Conservation (phyloP, 495 filamentous ascomycete species). For the Penicillium goetzii region DNA sequence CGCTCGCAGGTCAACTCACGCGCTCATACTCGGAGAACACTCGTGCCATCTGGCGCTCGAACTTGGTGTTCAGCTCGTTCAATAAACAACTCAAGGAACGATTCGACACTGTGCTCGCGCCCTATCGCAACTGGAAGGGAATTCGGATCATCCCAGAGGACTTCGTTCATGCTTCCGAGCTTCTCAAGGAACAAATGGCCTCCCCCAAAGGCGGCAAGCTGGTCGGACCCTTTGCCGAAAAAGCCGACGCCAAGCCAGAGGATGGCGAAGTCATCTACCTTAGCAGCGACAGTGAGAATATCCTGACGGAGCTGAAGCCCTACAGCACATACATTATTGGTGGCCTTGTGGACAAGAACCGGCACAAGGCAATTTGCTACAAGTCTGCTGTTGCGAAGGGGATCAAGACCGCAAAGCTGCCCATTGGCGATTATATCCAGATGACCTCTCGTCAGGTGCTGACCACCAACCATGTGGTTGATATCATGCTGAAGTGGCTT, state of each 20-base stretch:
- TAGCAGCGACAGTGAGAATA: slow-evolving; percentile 81
- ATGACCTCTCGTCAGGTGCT: slow-evolving; percentile 84
- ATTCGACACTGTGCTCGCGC: slow-evolving; percentile 71
- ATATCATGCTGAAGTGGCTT: slow-evolving; percentile 94
- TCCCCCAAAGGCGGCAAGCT: slow-evolving; percentile 53
- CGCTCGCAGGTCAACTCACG: slow-evolving; percentile 79
- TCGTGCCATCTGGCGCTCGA: slow-evolving; percentile 62
- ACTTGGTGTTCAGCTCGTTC: slow-evolving; percentile 77
- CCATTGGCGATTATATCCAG: slow-evolving; percentile 88
- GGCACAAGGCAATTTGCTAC: slow-evolving; percentile 93
- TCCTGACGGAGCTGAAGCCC: slow-evolving; percentile 75
- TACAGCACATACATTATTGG: slow-evolving; percentile 92
- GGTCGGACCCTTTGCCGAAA: slow-evolving; percentile 55
- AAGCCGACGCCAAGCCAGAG: slow-evolving; percentile 43
- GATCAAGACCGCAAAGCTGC: slow-evolving; percentile 84
- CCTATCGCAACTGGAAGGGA: slow-evolving; percentile 78
- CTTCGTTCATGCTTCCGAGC: slow-evolving; percentile 64
- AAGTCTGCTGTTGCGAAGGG: slow-evolving; percentile 72
- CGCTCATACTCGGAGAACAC: slow-evolving; percentile 87
- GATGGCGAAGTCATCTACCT: slow-evolving; percentile 79
- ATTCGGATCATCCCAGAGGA: slow-evolving; percentile 70
- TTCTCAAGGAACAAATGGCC: slow-evolving; percentile 64
- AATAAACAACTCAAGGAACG: slow-evolving; percentile 73
- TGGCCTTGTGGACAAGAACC: slow-evolving; percentile 91
- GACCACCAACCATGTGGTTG: slow-evolving; percentile 90